Percentiles rank a stretch among this genome's conserved stretches.
These are phyloP conservation scores for Hirsutella minnesotensis DNA, from an alignment of 2,329 filamentous ascomycete species.

Conservation along the genomic window DNA sequence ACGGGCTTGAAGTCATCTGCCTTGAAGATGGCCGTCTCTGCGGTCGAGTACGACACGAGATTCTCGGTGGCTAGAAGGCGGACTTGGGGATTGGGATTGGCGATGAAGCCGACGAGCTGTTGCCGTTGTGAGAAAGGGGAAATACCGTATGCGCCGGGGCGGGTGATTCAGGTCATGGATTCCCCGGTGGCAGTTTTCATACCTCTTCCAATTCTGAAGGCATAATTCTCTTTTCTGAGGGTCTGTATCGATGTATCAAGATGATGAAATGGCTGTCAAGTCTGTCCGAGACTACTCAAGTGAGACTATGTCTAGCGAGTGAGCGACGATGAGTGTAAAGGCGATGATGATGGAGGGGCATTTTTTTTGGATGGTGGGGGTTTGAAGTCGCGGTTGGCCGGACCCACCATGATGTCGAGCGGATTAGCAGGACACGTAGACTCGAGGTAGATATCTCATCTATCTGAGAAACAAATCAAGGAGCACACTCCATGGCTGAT, in stretches of 20 bases:
- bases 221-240: conserved; percentile 31
- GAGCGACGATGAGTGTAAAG: background rate
- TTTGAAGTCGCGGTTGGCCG: background rate
- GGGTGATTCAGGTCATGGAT: background rate
- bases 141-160: too few species aligned
- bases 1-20: conserved; percentile 64
- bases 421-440: too few species aligned
- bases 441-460: too few species aligned
- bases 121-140: background rate
- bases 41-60: conserved; percentile 68
- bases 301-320: background rate
- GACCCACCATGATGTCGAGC: too few species aligned
- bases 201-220: conserved; percentile 69
- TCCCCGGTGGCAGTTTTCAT: conserved; percentile 6
- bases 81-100: conserved; percentile 84
- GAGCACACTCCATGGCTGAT: too few species aligned
- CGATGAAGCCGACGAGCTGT: conserved; percentile 85
- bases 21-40: conserved; percentile 75
- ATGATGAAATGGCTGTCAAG: too few species aligned
- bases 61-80: conserved; percentile 77
- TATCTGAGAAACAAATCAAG: too few species aligned
- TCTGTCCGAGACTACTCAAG: too few species aligned
- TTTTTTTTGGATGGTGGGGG: conserved; percentile 8
- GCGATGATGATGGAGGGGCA: conserved; percentile 10
- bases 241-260: too few species aligned